These are phyloP conservation scores for Erigeron canadensis DNA, from an alignment of 129 eudicot species.

Conservation along the genomic window DNA sequence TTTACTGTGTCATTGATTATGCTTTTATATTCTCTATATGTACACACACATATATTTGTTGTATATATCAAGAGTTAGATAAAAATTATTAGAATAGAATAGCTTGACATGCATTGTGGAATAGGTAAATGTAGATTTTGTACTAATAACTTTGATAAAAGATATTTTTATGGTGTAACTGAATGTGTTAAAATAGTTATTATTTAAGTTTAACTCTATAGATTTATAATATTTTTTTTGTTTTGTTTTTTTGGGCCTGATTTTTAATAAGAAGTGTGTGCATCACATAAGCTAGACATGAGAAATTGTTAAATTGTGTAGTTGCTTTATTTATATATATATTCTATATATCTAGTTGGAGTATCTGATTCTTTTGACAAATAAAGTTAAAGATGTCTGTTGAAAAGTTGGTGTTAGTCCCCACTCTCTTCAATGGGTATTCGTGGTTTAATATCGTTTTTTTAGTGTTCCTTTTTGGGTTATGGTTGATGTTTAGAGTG, in stretches of 20 bases:
- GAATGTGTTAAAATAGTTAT: background rate
- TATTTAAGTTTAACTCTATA: background rate
- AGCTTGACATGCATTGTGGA: no score
- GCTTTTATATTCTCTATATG: no score
- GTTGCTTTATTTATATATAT: slow-evolving; percentile 21
- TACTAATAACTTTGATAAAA: no score
- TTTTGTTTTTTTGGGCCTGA: background rate
- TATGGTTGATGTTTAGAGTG: slow-evolving; percentile 9
- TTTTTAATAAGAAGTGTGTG: background rate
- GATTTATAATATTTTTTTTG: background rate
- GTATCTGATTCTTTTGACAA: slow-evolving; percentile 28
- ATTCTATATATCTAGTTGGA: slow-evolving; percentile 8
- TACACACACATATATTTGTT: no score
- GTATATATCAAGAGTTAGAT: no score
- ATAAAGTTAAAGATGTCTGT: slow-evolving; percentile 16
- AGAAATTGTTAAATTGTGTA: background rate
- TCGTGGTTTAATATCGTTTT: slow-evolving; percentile 6
- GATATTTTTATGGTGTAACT: background rate
- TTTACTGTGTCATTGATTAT: no score
- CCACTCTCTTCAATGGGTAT: background rate
- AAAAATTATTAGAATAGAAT: no score
- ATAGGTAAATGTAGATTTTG: no score
- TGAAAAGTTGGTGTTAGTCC: slow-evolving; percentile 20
- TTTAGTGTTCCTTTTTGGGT: background rate
- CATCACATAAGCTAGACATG: background rate